A percentile compares a stretch with the other conserved stretches of the same genome.
Evolutionary conservation across 2,329 filamentous ascomycete species (phyloP).

Genomic region (Alternaria brassicicola): DNA sequence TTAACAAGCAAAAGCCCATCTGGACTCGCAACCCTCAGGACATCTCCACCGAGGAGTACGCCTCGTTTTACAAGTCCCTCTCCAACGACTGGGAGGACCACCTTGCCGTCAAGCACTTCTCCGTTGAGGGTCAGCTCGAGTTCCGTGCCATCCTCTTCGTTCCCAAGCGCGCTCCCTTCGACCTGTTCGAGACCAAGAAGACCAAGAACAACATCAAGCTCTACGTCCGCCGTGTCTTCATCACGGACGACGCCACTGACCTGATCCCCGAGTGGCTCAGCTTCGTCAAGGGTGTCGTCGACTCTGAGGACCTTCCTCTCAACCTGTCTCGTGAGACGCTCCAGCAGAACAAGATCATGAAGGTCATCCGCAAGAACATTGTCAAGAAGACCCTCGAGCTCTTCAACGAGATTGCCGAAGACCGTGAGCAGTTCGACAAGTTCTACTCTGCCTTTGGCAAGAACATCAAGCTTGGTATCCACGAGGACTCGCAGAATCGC

Average conservation of each 20-base stretch:
- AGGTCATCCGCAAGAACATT: constrained; percentile 99
- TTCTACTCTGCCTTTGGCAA: constrained; percentile 99
- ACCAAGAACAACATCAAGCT: constrained; percentile 99
- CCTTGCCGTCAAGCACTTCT: constrained; percentile 99
- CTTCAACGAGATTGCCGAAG: constrained; percentile 98
- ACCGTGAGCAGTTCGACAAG: constrained; percentile 99
- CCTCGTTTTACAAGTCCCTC: constrained; percentile 99
- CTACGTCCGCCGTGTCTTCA: constrained; percentile 99
- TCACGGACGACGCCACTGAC: constrained; percentile 98
- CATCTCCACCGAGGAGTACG: constrained; percentile 96
- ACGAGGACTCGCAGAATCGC: constrained; percentile 99
- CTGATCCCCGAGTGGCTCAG: constrained; percentile 99
- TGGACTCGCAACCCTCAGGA: constrained; percentile 98
- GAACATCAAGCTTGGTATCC: constrained; percentile 99
- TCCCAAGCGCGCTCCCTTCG: constrained; percentile 98
- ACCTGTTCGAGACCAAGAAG: constrained; percentile 99
- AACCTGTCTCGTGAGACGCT: constrained; percentile 99
- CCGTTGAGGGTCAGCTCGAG: constrained; percentile 99
- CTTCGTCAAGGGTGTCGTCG: constrained; percentile 99
- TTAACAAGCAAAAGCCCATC: constrained; percentile 99
- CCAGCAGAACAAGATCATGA: constrained; percentile 99
- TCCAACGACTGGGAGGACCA: constrained; percentile 99
- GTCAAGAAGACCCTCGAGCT: constrained; percentile 99
- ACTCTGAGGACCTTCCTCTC: constrained; percentile 98
- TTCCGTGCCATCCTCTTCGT: constrained; percentile 99